Base-by-base conservation (phyloP, 139 green algal genomes). In the Nannochloris sp. region DNA sequence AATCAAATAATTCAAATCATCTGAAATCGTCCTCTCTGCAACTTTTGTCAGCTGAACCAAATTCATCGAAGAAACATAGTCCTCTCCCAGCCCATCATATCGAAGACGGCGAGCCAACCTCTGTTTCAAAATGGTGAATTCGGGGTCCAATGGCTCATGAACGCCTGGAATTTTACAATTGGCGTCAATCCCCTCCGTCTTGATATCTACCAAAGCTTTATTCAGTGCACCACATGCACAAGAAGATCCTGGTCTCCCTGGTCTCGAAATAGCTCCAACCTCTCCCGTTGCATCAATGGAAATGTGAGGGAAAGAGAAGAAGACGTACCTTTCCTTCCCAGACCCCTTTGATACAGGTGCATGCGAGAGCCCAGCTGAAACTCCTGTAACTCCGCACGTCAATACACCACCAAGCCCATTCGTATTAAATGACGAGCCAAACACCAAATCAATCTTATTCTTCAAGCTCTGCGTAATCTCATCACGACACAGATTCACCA, bases 291-390 rank as follows among this genome's bases (percentile, higher is more conserved):
- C 72, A 71, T 89, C 80, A 31, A 95, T 87, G 66, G 76, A 81
- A 64, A 95, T 90, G 79, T 95, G 88, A 9, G 88, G 88, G 70
- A 93, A 90, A 63, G 81, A 86, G 64, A 93, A 93, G 79, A 96
- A 95, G 33, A 96, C 84, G 65, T 95, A 92, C 48, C 82, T 78
- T 70, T 92, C 85, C 64, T 84, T 84, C 63, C 85, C 85, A 13
- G 67, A 64, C 29, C 29, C 56, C 3, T 11, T 33, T 31, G 59
- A 66, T 13, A 66, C 63, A 5, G 82, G 82, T 1, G 78, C 63
- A 72, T 88, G 82, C 29, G 61, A 76, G n/a, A 89, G 66, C 33
- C 80, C 82, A 10, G 82, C 82, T 14, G 67, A 64, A 6, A 89
- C 57, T 56, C 82, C 83, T 8, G 84, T 93, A n/a, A 85, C 81